Evolutionary conservation across 768 basidiomycete species (phyloP), one percentile per base, ranked within the genome.

Genomic region (Vishniacozyma victoriae): DNA sequence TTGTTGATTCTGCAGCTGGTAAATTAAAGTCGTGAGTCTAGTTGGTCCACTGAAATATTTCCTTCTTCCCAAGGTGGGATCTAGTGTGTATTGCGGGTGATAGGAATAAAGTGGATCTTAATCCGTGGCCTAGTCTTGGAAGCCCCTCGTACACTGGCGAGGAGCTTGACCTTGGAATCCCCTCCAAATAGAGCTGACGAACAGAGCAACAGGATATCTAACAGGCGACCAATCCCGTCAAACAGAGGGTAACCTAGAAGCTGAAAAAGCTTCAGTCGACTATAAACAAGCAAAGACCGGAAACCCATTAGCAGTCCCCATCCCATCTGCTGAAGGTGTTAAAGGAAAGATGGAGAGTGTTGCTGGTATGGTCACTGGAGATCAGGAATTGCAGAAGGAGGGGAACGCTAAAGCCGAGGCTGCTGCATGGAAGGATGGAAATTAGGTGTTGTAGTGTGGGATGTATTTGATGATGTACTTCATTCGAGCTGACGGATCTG

Each of bases 401-500:
- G 70, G 67, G 24, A 73, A 73, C 52, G 1, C 54, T 1, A 50
- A 52, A 23, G 69, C 64, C 5, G 69, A 71, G 49, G 68, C 68
- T 47, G 68, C 69, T 2, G 69, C 67, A 51, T 71, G 69, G 69
- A 66, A 46, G 23, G 57, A 68, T 54, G 69, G 69, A 3, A 57
- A 61, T 19, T 67, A 52, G 43, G 11, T n/a, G n/a, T 43, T 13
- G 47, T 14, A 40, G 37, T 44, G 26, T 18, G 43, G 15, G 15
- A 16, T n/a, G n/a, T n/a, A n/a, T n/a, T n/a, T n/a, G n/a, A n/a
- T n/a, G n/a, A n/a, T n/a, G n/a, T n/a, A n/a, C n/a, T n/a, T n/a
- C n/a, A n/a, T n/a, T n/a, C n/a, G n/a, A n/a, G n/a, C n/a, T n/a
- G n/a, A n/a, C n/a, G n/a, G n/a, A n/a, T n/a, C n/a, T n/a, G n/a